Percentiles rank a stretch among this genome's conserved stretches.
phyloP scores from a whole-genome alignment of 2,329 filamentous ascomycete species.

The Diaporthe humulicola region DNA sequence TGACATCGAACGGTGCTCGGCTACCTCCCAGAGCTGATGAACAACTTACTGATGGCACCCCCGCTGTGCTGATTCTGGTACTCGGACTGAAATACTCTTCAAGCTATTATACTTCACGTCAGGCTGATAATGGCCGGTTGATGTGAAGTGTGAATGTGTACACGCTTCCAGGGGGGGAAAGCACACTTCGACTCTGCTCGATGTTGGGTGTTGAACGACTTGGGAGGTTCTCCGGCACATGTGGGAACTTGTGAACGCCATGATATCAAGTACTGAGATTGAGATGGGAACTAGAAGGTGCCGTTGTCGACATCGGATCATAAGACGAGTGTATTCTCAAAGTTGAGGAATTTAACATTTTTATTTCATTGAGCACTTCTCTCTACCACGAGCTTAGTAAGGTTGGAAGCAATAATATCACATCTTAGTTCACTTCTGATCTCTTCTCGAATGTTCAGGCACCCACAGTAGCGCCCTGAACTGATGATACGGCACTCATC shows the following conservation, averaged over 20 bases:
- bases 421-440: neutral
- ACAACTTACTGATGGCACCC: neutral
- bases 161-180: no score
- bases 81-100: neutral
- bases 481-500: neutral
- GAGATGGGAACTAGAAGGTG: no score
- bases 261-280: neutral
- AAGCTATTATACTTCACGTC: neutral
- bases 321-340: neutral
- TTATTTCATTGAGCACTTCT: neutral
- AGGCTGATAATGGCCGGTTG: neutral
- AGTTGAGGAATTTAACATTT: no score
- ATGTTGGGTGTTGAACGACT: no score
- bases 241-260: neutral
- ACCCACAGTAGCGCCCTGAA: no score
- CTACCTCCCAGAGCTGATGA: conserved; percentile 2
- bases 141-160: neutral
- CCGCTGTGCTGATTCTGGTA: neutral
- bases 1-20: neutral
- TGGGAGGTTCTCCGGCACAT: neutral
- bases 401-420: neutral
- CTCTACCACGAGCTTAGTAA: neutral
- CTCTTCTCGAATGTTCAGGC: neutral
- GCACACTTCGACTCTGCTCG: neutral
- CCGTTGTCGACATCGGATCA: no score